phyloP scores from a whole-genome alignment of 495 filamentous ascomycete genomes.

The Lentithecium fluviatile region DNA sequence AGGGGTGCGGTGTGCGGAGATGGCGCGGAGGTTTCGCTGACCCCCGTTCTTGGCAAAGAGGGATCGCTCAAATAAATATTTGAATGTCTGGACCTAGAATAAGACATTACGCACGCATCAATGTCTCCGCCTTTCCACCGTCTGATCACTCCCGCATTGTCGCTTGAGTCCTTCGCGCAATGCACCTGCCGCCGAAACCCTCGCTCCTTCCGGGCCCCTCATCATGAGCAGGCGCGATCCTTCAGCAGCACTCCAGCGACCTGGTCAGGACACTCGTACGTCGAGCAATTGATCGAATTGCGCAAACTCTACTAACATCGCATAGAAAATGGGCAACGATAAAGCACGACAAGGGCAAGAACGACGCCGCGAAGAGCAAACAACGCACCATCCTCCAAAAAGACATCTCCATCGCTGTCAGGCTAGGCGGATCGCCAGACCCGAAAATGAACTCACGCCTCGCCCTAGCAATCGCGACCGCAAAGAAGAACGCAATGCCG shows the following conservation, averaged over 20 bases:
- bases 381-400: constrained; percentile 49
- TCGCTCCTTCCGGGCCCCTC: background rate
- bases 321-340: constrained; percentile 94
- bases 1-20: background rate
- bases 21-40: constrained; percentile 10
- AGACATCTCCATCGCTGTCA: constrained; percentile 57
- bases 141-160: background rate
- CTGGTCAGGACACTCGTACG: constrained; percentile 30
- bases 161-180: background rate
- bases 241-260: constrained; percentile 8
- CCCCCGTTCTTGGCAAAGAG: constrained; percentile 17
- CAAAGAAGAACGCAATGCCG: constrained; percentile 83
- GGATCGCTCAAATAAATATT: background rate
- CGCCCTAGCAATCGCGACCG: constrained; percentile 64
- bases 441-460: constrained; percentile 71
- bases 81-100: no score
- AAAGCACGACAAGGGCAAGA: constrained; percentile 85
- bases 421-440: constrained; percentile 68
- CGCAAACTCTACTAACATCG: constrained; percentile 71
- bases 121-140: constrained; percentile 16
- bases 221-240: constrained; percentile 4
- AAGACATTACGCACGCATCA: background rate
- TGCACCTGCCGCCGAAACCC: constrained; percentile 2
- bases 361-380: constrained; percentile 61
- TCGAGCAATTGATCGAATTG: constrained; percentile 6